Evolutionary conservation across 306 rosid species (phyloP), one percentile per base, ranked within the genome.

Genomic region (cucumber (Cucumis sativus)): DNA sequence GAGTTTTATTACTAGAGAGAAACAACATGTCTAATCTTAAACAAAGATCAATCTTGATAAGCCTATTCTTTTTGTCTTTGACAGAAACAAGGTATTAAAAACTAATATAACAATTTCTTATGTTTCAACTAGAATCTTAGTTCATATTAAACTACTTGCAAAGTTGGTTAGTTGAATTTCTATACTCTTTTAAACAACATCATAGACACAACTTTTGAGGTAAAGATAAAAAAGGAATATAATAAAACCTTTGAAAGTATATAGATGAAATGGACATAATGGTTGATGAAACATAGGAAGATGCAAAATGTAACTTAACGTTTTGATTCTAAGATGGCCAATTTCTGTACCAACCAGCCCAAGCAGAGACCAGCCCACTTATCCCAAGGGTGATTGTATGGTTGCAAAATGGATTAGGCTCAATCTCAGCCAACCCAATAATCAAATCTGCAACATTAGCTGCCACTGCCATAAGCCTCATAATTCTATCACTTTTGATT

Each of bases 341-440:
- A 39, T 95, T 95, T 86, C 97, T 87, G 10, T 92, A 95, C 98
- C 98, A 95, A 79, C 98, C 98, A 82, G 97, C 88, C 98, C 98
- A 95, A 60, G 98, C 98, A 87, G 97, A 95, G 82, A 95, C 97
- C 90, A 95, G 83, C 3, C 98, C 98, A 83, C 97, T 88, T 21
- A 95, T 92, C 9, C 97, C 98, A 82, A 95, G 97, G 59, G 93
- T 88, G 17, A 95, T 78, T 23, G 91, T 78, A 82, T 92, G 98
- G 61, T 87, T 89, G 67, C 97, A 95, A 18, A 95, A 90, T 0
- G 97, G 97, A 16, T 95, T 95, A 7, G 98, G 98, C 30, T 95
- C 96, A 80, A 95, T 90, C 10, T 95, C 98, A 1, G 98, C 98
- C 73, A 95, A 0, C 14, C 39, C 98, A 66, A 95, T 95, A 5